Base-by-base conservation (phyloP, 768 basidiomycete genomes). In the Pisolithus marmoratus region DNA sequence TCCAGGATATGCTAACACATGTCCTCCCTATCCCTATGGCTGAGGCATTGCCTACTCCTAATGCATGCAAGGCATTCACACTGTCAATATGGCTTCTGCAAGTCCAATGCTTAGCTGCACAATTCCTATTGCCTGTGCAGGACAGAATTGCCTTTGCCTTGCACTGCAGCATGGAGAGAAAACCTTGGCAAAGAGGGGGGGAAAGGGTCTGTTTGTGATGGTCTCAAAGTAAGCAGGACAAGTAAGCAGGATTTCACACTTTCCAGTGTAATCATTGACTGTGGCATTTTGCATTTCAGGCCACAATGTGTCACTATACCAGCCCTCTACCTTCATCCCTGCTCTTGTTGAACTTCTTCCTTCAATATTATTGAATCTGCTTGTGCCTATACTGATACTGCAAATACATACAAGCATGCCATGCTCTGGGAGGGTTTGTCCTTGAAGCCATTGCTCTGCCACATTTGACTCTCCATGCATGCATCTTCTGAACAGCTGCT, bases 101-200 rank as follows among this genome's bases (percentile, higher is more conserved):
- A 60, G 71, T 70, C 2, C 87, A 88, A 56, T 81, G 85, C 7
- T 74, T 92, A 8, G 84, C 90, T 20, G 67, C 72, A 19, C 67
- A 71, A 0, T 76, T 91, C 20, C 72, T 92, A 14, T 59, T 70
- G 9, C 84, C 84, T 6, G 80, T 84, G 6, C 78, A 75, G 7
- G 79, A 83, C 58, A 77, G 84, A 23, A 88, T 93, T 31, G 77
- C 84, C 2, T 82, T 80, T 52, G 86, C 87, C 3, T 63, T 92
- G 19, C 77, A 81, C 46, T 82, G 90, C 41, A 90, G 85, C 23
- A 78, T 93, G 53, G 85, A 87, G 50, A 90, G 90, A 6, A 85
- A 91, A 55, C 78, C n/a, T 92, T 15, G 90, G 90, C 5, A 89
- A 88, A 63, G 90, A 93, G 64, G 90, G 90, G 9, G 91, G 92